phyloP scores from a whole-genome alignment of 305 asterid species.

The Fraxinus baroniana region DNA sequence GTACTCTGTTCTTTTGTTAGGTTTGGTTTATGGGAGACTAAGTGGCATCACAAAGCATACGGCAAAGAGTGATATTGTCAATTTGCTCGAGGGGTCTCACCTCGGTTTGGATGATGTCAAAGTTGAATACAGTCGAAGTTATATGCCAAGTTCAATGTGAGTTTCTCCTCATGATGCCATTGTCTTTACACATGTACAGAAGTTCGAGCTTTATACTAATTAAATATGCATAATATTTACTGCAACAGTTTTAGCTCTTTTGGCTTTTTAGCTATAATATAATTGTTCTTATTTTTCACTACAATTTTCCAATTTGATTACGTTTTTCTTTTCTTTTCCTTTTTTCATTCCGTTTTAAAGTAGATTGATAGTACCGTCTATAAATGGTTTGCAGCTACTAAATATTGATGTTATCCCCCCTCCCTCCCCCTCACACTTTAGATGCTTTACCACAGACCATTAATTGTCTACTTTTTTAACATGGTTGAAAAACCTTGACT shows the following conservation, averaged over 20 bases:
- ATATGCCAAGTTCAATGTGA: conserved; percentile 53
- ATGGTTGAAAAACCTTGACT: not conserved
- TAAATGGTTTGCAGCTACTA: not conserved
- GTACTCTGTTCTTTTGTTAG: conserved; percentile 36
- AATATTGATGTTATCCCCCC: not conserved
- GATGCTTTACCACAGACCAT: not conserved
- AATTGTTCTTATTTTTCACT: conserved; percentile 4
- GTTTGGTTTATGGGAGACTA: conserved; percentile 49
- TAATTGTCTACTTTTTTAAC: not conserved
- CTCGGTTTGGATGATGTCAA: conserved; percentile 56
- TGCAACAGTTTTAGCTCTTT: conserved; percentile 9
- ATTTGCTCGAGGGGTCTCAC: conserved; percentile 45
- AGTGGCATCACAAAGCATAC: conserved; percentile 50
- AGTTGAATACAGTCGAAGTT: conserved; percentile 54
- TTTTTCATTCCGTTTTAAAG: not conserved
- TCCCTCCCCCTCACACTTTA: not conserved
- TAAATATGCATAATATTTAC: not conserved
- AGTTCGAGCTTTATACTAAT: conserved; percentile 1
- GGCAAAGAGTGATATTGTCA: conserved; percentile 53
- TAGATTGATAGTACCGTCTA: not conserved
- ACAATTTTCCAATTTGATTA: conserved; percentile 2
- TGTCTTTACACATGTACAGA: not conserved
- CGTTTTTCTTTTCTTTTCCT: not conserved
- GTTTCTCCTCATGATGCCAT: conserved; percentile 22
- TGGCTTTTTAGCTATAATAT: not conserved